These are phyloP conservation scores for Penicillium coprophilum DNA, from an alignment of 495 filamentous ascomycete species.

Conservation along the genomic window DNA sequence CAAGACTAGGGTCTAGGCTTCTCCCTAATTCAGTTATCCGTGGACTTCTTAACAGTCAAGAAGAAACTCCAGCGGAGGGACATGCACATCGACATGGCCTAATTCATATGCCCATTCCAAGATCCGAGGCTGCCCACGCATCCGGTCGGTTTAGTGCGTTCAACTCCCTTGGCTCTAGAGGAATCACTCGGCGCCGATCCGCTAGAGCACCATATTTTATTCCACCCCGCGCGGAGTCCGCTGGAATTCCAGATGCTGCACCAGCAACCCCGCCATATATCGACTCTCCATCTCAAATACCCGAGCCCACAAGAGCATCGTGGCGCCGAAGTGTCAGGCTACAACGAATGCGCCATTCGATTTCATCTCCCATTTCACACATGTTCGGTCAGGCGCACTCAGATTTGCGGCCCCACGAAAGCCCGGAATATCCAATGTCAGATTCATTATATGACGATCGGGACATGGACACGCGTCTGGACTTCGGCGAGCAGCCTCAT, in stretches of 20 bases:
- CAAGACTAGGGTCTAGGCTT: slow-evolving; percentile 50
- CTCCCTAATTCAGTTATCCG: slow-evolving; percentile 51
- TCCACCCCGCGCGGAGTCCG: slow-evolving; percentile 36
- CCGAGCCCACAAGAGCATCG: slow-evolving; percentile 38
- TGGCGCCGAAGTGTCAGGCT: slow-evolving; percentile 48
- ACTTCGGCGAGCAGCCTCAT: slow-evolving; percentile 40
- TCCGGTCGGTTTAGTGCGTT: slow-evolving; percentile 48
- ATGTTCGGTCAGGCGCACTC: slow-evolving; percentile 45
- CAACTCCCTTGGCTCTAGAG: slow-evolving; percentile 39
- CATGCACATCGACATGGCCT: slow-evolving; percentile 51
- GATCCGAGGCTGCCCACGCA: slow-evolving; percentile 39
- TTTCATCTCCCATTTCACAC: slow-evolving; percentile 46
- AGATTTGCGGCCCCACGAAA: slow-evolving; percentile 18
- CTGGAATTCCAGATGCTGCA: slow-evolving; percentile 28
- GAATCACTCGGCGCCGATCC: slow-evolving; percentile 41
- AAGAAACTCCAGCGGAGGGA: slow-evolving; percentile 50
- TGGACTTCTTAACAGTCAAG: slow-evolving; percentile 44
- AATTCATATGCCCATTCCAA: slow-evolving; percentile 40
- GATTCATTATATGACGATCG: slow-evolving; percentile 17
- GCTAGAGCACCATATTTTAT: slow-evolving; percentile 40
- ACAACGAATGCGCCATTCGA: slow-evolving; percentile 44
- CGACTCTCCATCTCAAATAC: slow-evolving; percentile 25
- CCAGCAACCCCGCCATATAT: slow-evolving; percentile 23
- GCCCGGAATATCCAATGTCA: slow-evolving; percentile 1
- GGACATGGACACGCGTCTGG: slow-evolving; percentile 45